These are phyloP conservation scores for Tricholoma terreum DNA, from an alignment of 768 basidiomycete species.

Conservation along the genomic window DNA sequence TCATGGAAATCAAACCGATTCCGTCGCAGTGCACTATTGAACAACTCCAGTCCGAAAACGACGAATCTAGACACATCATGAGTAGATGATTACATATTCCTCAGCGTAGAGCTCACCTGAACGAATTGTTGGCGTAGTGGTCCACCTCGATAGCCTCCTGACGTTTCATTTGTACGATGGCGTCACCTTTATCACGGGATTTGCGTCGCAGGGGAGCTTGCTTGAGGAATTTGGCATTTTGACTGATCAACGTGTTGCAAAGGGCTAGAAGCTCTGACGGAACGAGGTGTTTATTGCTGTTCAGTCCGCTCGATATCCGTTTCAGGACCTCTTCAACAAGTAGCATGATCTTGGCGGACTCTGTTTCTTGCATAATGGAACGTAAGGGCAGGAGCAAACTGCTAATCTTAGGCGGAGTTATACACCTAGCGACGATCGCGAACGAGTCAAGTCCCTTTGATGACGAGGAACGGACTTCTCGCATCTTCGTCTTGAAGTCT, in stretches of 20 bases:
- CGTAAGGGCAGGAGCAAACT: conserved; percentile 75
- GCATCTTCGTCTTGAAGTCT: conserved; percentile 92
- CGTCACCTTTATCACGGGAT: conserved; percentile 46
- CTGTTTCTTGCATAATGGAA: conserved; percentile 83
- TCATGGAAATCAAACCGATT: conserved; percentile 86
- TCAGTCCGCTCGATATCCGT: conserved; percentile 79
- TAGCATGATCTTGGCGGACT: conserved; percentile 72
- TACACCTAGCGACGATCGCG: conserved; percentile 70
- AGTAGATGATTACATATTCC: background rate
- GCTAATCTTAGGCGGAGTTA: conserved; percentile 76
- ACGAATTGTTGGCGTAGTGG: conserved; percentile 84
- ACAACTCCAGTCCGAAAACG: conserved; percentile 86
- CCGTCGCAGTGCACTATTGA: conserved; percentile 82
- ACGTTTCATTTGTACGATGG: conserved; percentile 78
- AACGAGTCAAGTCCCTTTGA: conserved; percentile 88
- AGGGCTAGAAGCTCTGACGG: conserved; percentile 73
- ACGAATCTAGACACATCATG: conserved; percentile 59
- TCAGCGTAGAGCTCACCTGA: conserved; percentile 48
- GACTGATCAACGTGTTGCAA: conserved; percentile 87
- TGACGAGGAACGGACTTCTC: conserved; percentile 81
- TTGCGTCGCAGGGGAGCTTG: conserved; percentile 43
- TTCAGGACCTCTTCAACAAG: conserved; percentile 87
- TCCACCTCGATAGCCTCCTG: conserved; percentile 50
- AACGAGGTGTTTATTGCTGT: conserved; percentile 70
- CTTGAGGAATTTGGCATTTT: conserved; percentile 85